Base-by-base conservation (phyloP, 2,329 filamentous ascomycete species). In the Metarhizium sp. region DNA sequence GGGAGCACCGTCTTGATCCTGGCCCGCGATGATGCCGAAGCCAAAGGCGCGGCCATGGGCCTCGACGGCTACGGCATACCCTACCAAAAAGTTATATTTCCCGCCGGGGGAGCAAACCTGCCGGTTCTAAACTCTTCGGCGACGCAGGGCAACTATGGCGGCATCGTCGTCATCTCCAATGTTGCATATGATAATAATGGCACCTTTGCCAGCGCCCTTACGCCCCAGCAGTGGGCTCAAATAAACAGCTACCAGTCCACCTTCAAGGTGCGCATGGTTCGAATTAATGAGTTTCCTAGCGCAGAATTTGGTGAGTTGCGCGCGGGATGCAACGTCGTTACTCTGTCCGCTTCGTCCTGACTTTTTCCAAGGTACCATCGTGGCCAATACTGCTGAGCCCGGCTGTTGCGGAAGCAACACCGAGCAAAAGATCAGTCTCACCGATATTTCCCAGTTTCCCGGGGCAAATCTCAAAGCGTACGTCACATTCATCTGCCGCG, bases 51-150 rank as follows among this genome's bases (percentile, higher is more conserved):
- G 13, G 75, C 73, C 40, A 75, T 75, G 13, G 81, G 81, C 29
- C 73, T 85, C 8, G 77, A 80, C 62, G 80, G 73, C 56, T 85
- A 85, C 61, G 81, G 80, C 36, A 84, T 85, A 58, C 79, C 81
- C 1, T 84, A 75, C 61, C 71, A 82, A 60, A 71, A 75, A 6
- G 62, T 83, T 11, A 59, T 77, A 20, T 79, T 85, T n/a, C 80
- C 80, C 7, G 71, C 79, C 60, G 61, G 64, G 6, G 81, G 81
- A 14, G 68, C 73, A 5, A 60, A 68, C 18, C 74, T 85, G 32
- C 82, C 82, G 1, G 58, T 67, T 0, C 72, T 85, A 36, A 83
- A 78, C 61, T 70, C 71, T 13, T 73, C 73, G 2, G 60, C 69
- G 0, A 72, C 69, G 3, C 66, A 71, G 52, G 81, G 81, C 58